Base-by-base conservation (phyloP, 495 filamentous ascomycete genomes). In the Penicillium riverlandense region DNA sequence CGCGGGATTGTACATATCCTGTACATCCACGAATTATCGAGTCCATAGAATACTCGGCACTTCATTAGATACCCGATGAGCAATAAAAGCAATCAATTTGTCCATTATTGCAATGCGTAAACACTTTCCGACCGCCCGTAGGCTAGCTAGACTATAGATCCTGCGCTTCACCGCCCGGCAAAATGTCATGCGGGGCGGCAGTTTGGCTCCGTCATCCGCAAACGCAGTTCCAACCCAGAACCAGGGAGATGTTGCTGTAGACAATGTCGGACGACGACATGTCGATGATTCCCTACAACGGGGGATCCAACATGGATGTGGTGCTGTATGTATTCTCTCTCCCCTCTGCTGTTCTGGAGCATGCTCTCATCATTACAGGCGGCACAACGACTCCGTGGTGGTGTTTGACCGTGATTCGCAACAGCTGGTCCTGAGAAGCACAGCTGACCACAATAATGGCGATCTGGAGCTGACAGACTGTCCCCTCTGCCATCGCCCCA, bases 311-410 rank as follows among this genome's bases (percentile, higher is more conserved):
- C 44, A 61, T 62, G 29, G 70, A 78, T 47, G 59, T 78, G 41
- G 74, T 78, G 27, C 57, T 78, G 72, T 77, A 57, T 57, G 71
- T 57, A 29, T 11, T 34, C 32, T 10, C 28, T 40, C 1, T 8
- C 12, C 12, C 6, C 13, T 27, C 11, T 10, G 8, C 30, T 27
- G 34, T 8, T 35, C 22, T 22, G 22, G 32, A 34, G 9, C n/a
- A 0, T 7, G n/a, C 10, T 34, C 30, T 10, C 9, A 34, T 38
- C 11, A 40, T 32, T 29, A 43, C 32, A 97, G 91, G 28, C 92
- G 92, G 50, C 88, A 96, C 61, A 83, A 90, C 55, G 84, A 92
- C 60, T 84, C 90, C 4, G 82, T 98, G 41, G 94, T 98, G 14
- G 79, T 97, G 38, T 89, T 85, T 55, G 90, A 98, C 64, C 84